Percentiles rank a stretch among this genome's conserved stretches.
phyloP scores from a whole-genome alignment of 441 rosid genomes.

The Biscutella laevigata region DNA sequence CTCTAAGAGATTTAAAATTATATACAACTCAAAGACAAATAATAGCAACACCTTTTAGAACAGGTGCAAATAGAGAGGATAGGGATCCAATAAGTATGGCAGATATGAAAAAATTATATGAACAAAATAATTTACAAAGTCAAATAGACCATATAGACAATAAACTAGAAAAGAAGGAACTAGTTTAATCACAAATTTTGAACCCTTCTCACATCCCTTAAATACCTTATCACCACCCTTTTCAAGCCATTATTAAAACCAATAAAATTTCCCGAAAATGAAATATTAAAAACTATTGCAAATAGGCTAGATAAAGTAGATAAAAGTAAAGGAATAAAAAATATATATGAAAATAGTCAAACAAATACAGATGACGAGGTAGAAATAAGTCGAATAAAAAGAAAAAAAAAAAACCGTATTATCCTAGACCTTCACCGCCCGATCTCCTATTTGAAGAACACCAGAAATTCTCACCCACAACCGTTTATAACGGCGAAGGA shows the following conservation, averaged over 20 bases:
- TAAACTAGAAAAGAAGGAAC: background rate
- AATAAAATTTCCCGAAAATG: no score
- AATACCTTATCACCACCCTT: background rate
- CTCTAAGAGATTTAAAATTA: background rate
- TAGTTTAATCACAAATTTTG: background rate
- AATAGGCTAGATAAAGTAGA: no score
- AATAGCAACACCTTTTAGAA: background rate
- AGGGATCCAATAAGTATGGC: background rate
- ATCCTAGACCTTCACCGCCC: no score
- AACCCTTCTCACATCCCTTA: background rate
- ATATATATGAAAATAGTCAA: no score
- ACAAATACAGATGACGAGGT: no score
- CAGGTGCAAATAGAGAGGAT: background rate
- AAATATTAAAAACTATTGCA: no score
- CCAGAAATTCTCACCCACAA: background rate
- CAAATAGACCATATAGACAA: background rate
- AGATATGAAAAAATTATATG: background rate
- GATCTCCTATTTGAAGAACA: no score
- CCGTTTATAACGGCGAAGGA: background rate
- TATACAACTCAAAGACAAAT: background rate
- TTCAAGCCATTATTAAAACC: background rate
- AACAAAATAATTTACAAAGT: background rate
- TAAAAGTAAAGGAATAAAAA: no score
- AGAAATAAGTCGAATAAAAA: no score
- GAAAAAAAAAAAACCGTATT: no score